Conservation (phyloP, 345 rosid genomes). For the Populus euphratica region DNA sequence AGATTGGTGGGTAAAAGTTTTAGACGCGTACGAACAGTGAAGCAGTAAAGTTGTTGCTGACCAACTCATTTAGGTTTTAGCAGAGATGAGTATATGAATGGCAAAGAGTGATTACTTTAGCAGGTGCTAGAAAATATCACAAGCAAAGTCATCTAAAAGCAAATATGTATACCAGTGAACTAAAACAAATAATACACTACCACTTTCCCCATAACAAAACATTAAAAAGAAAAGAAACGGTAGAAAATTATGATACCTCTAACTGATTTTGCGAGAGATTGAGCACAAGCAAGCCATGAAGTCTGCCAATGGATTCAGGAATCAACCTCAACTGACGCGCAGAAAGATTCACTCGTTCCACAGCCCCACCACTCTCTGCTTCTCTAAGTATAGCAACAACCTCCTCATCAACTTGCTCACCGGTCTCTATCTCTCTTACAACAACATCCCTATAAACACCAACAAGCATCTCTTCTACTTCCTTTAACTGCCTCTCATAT, state of each 20-base stretch:
- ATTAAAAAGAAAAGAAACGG: neutral
- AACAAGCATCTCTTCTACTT: constrained; percentile 18
- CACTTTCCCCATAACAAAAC: neutral
- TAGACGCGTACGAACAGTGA: too few species aligned
- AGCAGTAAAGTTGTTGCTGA: too few species aligned
- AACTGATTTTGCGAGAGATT: constrained; percentile 25
- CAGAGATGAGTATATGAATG: too few species aligned
- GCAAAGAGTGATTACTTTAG: too few species aligned
- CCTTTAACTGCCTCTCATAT: constrained; percentile 12
- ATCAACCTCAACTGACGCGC: constrained; percentile 20
- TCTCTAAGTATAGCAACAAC: constrained; percentile 12
- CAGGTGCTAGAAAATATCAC: too few species aligned
- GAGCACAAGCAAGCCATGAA: constrained; percentile 21
- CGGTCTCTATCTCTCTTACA: constrained; percentile 3
- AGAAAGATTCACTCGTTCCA: constrained; percentile 26
- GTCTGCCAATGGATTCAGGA: constrained; percentile 20
- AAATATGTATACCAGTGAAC: too few species aligned
- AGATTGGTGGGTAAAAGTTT: too few species aligned
- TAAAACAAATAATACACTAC: too few species aligned
- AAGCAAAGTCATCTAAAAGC: too few species aligned
- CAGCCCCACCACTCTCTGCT: constrained; percentile 13
- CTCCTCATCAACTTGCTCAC: constrained; percentile 3
- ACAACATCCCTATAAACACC: constrained; percentile 14
- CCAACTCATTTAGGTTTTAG: too few species aligned
- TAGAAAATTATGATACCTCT: constrained; percentile 4